Conservation (phyloP, 768 basidiomycete species). For the Russula sp. region DNA sequence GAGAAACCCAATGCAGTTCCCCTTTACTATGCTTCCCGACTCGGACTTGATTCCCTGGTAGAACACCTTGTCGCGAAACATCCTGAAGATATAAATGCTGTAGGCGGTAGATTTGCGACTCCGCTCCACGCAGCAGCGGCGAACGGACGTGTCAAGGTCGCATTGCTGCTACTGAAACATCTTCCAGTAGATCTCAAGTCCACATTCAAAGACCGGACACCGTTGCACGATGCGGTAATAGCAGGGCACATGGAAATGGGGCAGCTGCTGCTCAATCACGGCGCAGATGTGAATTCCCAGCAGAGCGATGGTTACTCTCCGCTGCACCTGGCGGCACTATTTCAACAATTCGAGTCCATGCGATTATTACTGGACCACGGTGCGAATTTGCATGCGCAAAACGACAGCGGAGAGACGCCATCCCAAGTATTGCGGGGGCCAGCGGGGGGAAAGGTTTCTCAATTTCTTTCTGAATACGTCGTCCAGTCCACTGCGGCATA, state of each 20-base stretch:
- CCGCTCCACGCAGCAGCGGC: neutral
- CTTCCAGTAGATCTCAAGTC: no score
- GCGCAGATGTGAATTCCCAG: neutral
- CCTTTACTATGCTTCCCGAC: neutral
- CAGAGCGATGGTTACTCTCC: neutral
- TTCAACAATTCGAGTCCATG: neutral
- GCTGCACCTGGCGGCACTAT: neutral
- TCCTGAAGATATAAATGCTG: neutral
- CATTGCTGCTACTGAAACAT: neutral
- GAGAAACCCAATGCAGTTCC: neutral
- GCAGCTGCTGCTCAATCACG: neutral
- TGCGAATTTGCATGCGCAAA: neutral
- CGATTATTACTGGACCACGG: neutral
- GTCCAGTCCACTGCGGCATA: no score
- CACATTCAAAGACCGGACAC: neutral
- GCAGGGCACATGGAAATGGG: neutral
- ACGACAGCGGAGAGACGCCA: fast-evolving
- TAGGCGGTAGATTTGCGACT: neutral
- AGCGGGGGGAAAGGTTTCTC: no score
- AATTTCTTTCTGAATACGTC: no score
- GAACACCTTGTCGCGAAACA: neutral
- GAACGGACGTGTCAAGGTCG: neutral
- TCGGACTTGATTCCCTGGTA: neutral
- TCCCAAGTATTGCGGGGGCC: no score
- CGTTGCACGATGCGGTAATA: neutral